phyloP scores from a whole-genome alignment of 345 rosid genomes.

The Acer negundo region DNA sequence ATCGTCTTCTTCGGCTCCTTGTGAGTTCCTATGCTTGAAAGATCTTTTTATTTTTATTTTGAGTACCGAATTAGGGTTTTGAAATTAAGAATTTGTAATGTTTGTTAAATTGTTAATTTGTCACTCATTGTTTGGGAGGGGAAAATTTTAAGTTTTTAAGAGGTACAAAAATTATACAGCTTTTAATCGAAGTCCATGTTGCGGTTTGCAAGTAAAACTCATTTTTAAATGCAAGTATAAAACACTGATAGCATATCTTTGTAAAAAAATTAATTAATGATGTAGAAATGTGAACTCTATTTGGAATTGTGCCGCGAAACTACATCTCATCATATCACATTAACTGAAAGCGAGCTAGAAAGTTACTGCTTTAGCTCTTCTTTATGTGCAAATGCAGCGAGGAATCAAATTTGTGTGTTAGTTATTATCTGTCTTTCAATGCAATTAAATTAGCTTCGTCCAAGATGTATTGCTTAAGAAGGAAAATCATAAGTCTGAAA shows the following conservation, averaged over 20 bases:
- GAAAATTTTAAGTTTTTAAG: not conserved
- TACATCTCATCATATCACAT: not conserved
- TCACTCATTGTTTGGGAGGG: not conserved
- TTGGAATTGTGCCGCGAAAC: not conserved
- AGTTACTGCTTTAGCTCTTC: not conserved
- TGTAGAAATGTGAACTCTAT: not conserved
- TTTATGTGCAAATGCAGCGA: not conserved
- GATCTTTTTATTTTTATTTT: not conserved
- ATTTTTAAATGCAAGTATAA: not conserved
- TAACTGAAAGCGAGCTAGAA: not conserved
- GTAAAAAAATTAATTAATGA: not conserved
- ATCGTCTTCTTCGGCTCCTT: conserved; percentile 52
- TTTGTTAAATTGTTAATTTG: not conserved
- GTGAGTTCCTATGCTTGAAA: conserved; percentile 31
- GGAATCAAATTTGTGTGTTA: not conserved
- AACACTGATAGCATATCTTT: not conserved
- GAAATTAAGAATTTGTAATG: not conserved
- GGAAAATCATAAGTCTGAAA: not conserved
- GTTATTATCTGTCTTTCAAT: not conserved
- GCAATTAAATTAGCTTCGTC: not conserved
- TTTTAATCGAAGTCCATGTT: not conserved
- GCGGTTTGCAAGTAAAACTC: not conserved
- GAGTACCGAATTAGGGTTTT: conserved; percentile 7
- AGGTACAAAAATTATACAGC: not conserved
- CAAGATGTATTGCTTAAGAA: not conserved